Evolutionary conservation across 2,329 filamentous ascomycete species (phyloP).

Genomic region (Verticillium dahliae): DNA sequence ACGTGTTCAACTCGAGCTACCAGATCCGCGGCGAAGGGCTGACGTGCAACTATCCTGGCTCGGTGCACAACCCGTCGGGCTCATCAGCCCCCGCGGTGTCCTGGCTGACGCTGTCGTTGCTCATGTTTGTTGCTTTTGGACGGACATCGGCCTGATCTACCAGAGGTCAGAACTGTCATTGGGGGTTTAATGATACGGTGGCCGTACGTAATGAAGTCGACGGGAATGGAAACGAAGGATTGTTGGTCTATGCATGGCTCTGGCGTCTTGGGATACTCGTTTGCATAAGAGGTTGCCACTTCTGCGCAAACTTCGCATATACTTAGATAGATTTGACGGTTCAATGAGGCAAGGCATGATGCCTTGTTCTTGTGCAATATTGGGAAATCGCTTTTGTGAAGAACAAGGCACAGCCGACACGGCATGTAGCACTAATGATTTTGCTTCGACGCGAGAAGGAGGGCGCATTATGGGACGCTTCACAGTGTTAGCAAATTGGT

Average conservation of each 20-base stretch:
- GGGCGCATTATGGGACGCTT: no score
- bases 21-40: slow-evolving; percentile 17
- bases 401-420: no score
- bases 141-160: background rate
- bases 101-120: slow-evolving; percentile 9
- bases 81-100: slow-evolving; percentile 13
- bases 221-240: background rate
- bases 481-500: no score
- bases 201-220: background rate
- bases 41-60: slow-evolving; percentile 57
- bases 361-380: no score
- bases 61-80: slow-evolving; percentile 42
- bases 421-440: no score
- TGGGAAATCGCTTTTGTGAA: no score
- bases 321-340: background rate
- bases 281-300: background rate
- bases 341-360: background rate
- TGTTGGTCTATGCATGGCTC: background rate
- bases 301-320: background rate
- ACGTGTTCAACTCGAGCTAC: slow-evolving; percentile 40
- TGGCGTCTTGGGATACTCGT: background rate
- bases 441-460: no score
- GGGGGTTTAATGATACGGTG: background rate
- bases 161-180: background rate
- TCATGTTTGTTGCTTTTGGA: background rate